Evolutionary conservation across 371 early-diverging fungal genomes (phyloP).

Genomic region (Lichtheimia corymbifera): DNA sequence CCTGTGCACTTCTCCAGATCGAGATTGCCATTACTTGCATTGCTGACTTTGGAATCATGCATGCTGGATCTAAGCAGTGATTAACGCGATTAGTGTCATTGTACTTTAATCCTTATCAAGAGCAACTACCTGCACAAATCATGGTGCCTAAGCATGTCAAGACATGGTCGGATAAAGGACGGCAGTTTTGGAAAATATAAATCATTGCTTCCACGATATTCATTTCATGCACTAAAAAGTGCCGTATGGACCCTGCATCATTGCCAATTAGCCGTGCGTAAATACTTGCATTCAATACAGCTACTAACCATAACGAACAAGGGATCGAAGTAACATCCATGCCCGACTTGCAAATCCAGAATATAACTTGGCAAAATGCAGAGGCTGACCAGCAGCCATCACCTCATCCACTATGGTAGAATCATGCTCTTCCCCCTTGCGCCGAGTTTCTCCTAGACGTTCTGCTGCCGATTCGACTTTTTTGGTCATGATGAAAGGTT

Average conservation of each 20-base stretch:
- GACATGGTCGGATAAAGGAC: constrained; percentile 28
- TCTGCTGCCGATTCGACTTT: constrained; percentile 32
- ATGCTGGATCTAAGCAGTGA: constrained; percentile 14
- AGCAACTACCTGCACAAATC: constrained; percentile 21
- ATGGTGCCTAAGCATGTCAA: constrained; percentile 39
- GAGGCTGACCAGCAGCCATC: constrained; percentile 10
- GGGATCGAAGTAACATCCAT: constrained; percentile 28
- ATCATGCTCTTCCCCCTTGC: constrained; percentile 30
- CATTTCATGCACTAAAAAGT: constrained; percentile 34
- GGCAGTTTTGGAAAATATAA: constrained; percentile 35
- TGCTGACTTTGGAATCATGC: constrained; percentile 20
- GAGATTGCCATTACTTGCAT: constrained; percentile 27
- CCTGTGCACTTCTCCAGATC: constrained; percentile 31
- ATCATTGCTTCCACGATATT: constrained; percentile 36
- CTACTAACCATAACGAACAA: constrained; percentile 32
- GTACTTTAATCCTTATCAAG: not conserved
- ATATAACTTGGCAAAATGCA: constrained; percentile 24
- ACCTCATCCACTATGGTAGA: constrained; percentile 15
- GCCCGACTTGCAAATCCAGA: constrained; percentile 38
- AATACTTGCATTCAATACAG: too few relatives aligned
- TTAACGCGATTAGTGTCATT: not conserved
- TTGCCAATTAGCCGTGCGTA: not conserved
- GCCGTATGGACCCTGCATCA: constrained; percentile 27
- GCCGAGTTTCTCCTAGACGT: constrained; percentile 28
- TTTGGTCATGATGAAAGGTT: constrained; percentile 12